phyloP scores from a whole-genome alignment of 2,329 filamentous ascomycete genomes.

The Phaeosphaeriaceae sp. region DNA sequence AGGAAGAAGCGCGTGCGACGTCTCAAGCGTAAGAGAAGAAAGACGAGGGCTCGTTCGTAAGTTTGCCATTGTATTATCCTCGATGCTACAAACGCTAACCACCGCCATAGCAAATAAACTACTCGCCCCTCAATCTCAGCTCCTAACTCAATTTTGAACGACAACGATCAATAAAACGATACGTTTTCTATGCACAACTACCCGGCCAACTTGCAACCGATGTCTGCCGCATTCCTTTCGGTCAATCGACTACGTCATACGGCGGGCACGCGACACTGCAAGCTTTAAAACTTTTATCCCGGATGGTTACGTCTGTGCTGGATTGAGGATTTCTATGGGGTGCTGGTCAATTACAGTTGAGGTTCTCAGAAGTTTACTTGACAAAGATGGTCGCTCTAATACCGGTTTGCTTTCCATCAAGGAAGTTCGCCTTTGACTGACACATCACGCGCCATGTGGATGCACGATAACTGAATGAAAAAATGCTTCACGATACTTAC shows the following conservation, averaged over 20 bases:
- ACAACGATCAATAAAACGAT: slow-evolving; percentile 36
- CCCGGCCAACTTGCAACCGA: slow-evolving; percentile 25
- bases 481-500: slow-evolving; percentile 46
- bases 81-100: slow-evolving; percentile 13
- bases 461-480: slow-evolving; percentile 41
- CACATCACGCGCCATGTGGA: slow-evolving; percentile 43
- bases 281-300: slow-evolving; percentile 27
- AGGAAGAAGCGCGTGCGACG: slow-evolving; percentile 99
- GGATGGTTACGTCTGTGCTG: slow-evolving; percentile 33
- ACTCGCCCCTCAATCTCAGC: slow-evolving; percentile 53
- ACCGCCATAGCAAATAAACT: slow-evolving; percentile 54
- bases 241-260: slow-evolving; percentile 28
- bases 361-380: slow-evolving; percentile 45
- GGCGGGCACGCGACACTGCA: slow-evolving; percentile 32
- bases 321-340: slow-evolving; percentile 35
- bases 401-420: slow-evolving; percentile 38
- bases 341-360: slow-evolving; percentile 47
- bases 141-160: slow-evolving; percentile 39
- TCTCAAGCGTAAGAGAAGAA: slow-evolving; percentile 99
- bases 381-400: slow-evolving; percentile 45
- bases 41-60: slow-evolving; percentile 98
- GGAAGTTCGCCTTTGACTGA: slow-evolving; percentile 45
- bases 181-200: slow-evolving; percentile 33
- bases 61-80: slow-evolving; percentile 46
- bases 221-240: slow-evolving; percentile 11